phyloP scores from a whole-genome alignment of 2,329 filamentous ascomycete genomes.

The Parasarocladium wereldwijsianum region DNA sequence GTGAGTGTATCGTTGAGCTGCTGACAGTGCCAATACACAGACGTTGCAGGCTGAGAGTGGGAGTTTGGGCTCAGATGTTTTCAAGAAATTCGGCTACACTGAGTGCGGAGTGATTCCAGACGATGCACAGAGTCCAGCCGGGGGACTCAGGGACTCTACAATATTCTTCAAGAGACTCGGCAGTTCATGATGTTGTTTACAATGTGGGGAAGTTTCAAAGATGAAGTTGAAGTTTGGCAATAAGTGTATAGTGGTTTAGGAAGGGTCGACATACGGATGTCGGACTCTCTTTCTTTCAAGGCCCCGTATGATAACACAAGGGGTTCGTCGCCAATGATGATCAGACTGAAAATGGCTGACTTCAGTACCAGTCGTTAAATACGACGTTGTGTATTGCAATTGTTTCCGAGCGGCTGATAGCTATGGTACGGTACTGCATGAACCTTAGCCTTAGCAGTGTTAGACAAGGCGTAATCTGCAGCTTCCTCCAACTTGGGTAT shows the following conservation, averaged over 20 bases:
- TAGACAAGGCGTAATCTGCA: too few relatives aligned
- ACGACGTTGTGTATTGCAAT: too few relatives aligned
- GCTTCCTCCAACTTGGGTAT: too few relatives aligned
- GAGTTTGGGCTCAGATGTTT: constrained; percentile 36
- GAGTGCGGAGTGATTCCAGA: constrained; percentile 39
- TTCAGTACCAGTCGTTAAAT: too few relatives aligned
- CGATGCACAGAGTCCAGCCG: constrained; percentile 33
- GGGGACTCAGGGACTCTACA: constrained; percentile 32
- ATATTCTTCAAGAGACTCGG: constrained; percentile 45
- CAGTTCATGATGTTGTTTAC: background rate
- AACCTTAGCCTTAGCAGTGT: too few relatives aligned
- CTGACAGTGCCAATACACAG: constrained; percentile 14
- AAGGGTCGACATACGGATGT: background rate
- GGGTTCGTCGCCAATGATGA: too few relatives aligned
- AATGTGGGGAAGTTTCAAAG: background rate
- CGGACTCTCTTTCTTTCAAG: too few relatives aligned
- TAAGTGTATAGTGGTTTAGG: background rate
- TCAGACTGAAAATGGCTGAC: too few relatives aligned
- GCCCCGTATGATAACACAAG: too few relatives aligned
- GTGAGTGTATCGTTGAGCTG: background rate
- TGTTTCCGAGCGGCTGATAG: too few relatives aligned
- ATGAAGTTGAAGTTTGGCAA: background rate
- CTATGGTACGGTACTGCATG: too few relatives aligned
- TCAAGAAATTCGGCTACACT: constrained; percentile 39
- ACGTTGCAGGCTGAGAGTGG: constrained; percentile 37